Conservation (phyloP, 257 asterid genomes). For the Nicotiana noctiflora region DNA sequence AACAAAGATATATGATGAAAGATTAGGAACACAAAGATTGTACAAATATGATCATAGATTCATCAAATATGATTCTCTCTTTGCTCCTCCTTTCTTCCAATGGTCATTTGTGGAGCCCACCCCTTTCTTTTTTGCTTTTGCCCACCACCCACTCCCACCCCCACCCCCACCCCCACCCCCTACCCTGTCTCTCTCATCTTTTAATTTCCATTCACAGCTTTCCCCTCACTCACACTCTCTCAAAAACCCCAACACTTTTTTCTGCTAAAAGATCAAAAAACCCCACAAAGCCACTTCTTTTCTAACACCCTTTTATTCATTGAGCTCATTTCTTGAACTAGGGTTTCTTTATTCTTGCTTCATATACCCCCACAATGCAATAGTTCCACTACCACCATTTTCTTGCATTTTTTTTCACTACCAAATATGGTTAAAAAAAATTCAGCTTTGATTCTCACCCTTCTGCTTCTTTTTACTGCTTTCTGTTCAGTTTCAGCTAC, state of each 20-base stretch:
- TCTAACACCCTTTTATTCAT: slow-evolving; percentile 9
- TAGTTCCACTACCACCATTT: slow-evolving; percentile 9
- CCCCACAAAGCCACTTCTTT: slow-evolving; percentile 13
- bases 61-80: not conserved
- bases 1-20: not conserved
- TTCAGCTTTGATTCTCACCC: slow-evolving; percentile 35
- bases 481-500: slow-evolving; percentile 51
- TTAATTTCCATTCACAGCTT: slow-evolving; percentile 16
- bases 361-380: slow-evolving; percentile 7
- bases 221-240: slow-evolving; percentile 14
- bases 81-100: not conserved
- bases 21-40: slow-evolving; percentile 1
- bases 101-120: not conserved
- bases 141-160: no score
- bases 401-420: slow-evolving; percentile 1
- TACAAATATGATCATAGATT: slow-evolving; percentile 5
- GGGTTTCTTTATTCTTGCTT: slow-evolving; percentile 1
- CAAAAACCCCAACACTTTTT: slow-evolving; percentile 44
- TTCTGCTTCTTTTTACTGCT: slow-evolving; percentile 41
- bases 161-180: not conserved
- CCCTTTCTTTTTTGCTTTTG: not conserved
- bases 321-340: slow-evolving; percentile 28
- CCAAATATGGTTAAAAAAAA: slow-evolving; percentile 25
- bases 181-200: slow-evolving; percentile 21
- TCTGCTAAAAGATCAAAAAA: not conserved